Evolutionary conservation across 1,284 basidiomycete genomes (phyloP).

Genomic region (Sparassis latifolia): DNA sequence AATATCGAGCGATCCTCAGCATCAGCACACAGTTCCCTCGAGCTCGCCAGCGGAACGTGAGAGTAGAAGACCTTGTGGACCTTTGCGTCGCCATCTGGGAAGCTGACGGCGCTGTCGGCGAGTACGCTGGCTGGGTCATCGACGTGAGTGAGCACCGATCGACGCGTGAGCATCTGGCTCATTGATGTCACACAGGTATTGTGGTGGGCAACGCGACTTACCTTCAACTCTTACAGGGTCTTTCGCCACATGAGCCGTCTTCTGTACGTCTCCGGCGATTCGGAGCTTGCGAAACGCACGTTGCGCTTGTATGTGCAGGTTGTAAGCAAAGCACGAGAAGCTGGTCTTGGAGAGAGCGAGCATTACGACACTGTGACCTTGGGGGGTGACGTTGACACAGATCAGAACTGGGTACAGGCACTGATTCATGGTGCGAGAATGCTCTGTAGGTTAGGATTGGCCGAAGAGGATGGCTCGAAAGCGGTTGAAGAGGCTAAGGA

Average conservation of each 20-base stretch:
- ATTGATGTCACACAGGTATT: conserved; percentile 46
- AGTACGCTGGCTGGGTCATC: conserved; percentile 64
- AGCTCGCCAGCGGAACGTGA: conserved; percentile 76
- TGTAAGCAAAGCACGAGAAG: conserved; percentile 65
- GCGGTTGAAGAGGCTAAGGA: conserved; percentile 44
- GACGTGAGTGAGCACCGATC: conserved; percentile 44
- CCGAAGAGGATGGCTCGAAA: conserved; percentile 33
- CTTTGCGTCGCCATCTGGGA: conserved; percentile 81
- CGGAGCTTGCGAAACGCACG: conserved; percentile 65
- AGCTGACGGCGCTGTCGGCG: conserved; percentile 50
- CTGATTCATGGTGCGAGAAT: conserved; percentile 72
- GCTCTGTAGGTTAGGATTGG: conserved; percentile 49
- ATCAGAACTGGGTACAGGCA: conserved; percentile 63
- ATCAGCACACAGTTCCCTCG: conserved; percentile 74
- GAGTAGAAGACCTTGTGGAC: conserved; percentile 83
- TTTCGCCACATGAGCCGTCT: conserved; percentile 79
- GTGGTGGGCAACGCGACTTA: conserved; percentile 88
- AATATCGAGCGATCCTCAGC: conserved; percentile 62
- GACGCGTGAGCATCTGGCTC: conserved; percentile 5
- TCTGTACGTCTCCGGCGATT: conserved; percentile 58
- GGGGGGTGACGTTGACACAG: conserved; percentile 45
- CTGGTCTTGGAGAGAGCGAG: conserved; percentile 12
- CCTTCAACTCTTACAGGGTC: conserved; percentile 84
- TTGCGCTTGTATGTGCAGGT: conserved; percentile 81
- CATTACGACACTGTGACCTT: conserved; percentile 5